phyloP scores from a whole-genome alignment of 257 asterid genomes.

The Fraxinus pennsylvanica region DNA sequence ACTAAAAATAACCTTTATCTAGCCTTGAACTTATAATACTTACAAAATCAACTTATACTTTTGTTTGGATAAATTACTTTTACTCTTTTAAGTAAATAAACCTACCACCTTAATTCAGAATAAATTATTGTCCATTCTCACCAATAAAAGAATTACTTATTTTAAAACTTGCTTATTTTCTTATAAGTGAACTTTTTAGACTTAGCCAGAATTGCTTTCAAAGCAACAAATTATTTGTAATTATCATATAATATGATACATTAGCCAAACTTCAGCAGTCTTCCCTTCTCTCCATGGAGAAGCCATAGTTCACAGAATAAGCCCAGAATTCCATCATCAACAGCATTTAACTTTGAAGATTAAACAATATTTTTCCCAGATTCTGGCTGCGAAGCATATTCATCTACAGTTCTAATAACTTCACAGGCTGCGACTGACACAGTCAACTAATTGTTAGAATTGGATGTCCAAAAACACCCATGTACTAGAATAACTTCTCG shows the following conservation, averaged over 20 bases:
- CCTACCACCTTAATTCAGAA: too few relatives aligned
- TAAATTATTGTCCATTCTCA: too few relatives aligned
- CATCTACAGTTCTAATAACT: too few relatives aligned
- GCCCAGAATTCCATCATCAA: too few relatives aligned
- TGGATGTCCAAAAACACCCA: conserved; percentile 15
- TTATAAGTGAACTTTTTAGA: too few relatives aligned
- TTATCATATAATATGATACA: not conserved
- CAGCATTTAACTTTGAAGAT: too few relatives aligned
- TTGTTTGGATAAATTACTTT: not conserved
- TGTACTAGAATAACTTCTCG: conserved; percentile 29
- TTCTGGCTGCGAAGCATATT: too few relatives aligned
- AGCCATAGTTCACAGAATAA: not conserved
- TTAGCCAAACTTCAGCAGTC: not conserved
- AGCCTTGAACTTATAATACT: too few relatives aligned
- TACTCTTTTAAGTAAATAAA: too few relatives aligned
- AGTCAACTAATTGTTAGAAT: too few relatives aligned
- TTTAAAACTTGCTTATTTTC: not conserved
- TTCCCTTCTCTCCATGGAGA: not conserved
- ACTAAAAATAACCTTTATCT: too few relatives aligned
- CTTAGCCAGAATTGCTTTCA: not conserved
- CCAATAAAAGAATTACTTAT: not conserved
- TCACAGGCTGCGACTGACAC: too few relatives aligned
- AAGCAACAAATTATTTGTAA: not conserved
- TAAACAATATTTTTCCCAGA: not conserved
- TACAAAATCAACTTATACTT: not conserved